Base-by-base conservation (phyloP, 1,284 basidiomycete species). In the Apiotrichum gracile region DNA sequence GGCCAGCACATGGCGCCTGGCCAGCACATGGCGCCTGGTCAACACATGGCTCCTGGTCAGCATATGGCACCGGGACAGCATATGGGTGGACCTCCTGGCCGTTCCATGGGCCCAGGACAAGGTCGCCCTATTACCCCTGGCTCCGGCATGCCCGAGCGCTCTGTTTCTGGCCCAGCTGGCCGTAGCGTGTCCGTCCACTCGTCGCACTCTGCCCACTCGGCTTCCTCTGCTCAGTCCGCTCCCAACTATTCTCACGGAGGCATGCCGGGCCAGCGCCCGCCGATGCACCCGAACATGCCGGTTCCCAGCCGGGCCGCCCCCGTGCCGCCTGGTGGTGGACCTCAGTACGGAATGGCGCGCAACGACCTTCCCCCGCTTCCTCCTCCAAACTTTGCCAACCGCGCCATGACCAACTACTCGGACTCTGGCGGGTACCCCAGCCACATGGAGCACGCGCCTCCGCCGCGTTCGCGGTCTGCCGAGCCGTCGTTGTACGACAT, bases 401-500 rank as follows among this genome's bases (percentile, higher is more conserved):
- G 46, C 9, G 22, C 25, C 5, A 13, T 16, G 17, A 47, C 46
- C 17, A 47, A 47, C 46, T 47, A 47, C 34, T 47, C 46, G n/a
- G 46, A 47, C 35, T 19, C 24, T 8, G 46, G 46, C 13, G 25
- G 16, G 2, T 47, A 47, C 34, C 46, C 46, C 19, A 33, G 34
- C 33, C 19, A 43, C 41, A 19, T 16, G 26, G 26, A 29, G 8
- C 26, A 45, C 29, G n/a, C 27, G 17, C 27, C 29, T 7, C 46
- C 46, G 4, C 35, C 35, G 16, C 46, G 46, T 8, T 47, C 46
- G 46, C 46, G 35, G 5, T 47, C 46, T 5, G 46, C 51, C 16
- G 45, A 47, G 21, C 51, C 51, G 17, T 22, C 29, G 19, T 34
- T 50, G 27, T 33, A 43, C 21, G 39, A 45, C 24, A 41, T 42